Evolutionary conservation across 805 yeast genomes (phyloP).

Genomic region (Ogataea nonfermentans): DNA sequence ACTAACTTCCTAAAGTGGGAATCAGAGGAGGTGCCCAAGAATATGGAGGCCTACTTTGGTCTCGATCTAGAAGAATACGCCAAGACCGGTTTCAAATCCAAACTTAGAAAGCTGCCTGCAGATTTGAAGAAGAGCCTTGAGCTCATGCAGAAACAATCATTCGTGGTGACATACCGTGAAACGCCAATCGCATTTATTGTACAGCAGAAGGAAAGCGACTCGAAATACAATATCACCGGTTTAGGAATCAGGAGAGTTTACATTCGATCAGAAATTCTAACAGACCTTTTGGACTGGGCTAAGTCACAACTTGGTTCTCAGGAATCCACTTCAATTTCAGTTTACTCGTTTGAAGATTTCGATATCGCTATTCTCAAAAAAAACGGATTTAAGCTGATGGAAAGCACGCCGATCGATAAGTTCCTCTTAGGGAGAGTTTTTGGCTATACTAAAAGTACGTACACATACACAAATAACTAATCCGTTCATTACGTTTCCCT

Average conservation of each 20-base stretch:
- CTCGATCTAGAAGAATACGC: constrained; percentile 49
- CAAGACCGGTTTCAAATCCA: constrained; percentile 6
- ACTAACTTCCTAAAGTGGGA: constrained; percentile 48
- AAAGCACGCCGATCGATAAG: constrained; percentile 10
- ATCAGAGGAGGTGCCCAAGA: constrained; percentile 36
- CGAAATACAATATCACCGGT: constrained; percentile 46
- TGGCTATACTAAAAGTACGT: constrained; percentile 24
- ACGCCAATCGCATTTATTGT: constrained; percentile 67
- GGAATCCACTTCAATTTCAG: constrained; percentile 43
- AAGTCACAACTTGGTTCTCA: constrained; percentile 42
- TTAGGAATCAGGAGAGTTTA: constrained; percentile 70
- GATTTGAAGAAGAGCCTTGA: constrained; percentile 18
- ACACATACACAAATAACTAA: constrained; percentile 7
- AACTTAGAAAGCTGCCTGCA: constrained; percentile 16
- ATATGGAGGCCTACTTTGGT: constrained; percentile 46
- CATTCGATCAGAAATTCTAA: constrained; percentile 58
- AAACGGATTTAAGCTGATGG: constrained; percentile 44
- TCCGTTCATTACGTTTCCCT: constrained; percentile 1
- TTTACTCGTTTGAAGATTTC: constrained; percentile 50
- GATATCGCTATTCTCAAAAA: constrained; percentile 37
- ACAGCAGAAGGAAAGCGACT: constrained; percentile 35
- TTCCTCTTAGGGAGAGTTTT: constrained; percentile 17
- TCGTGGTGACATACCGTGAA: constrained; percentile 60
- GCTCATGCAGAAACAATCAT: constrained; percentile 45
- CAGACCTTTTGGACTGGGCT: constrained; percentile 64